Base-by-base conservation (phyloP, 176 grass and related monocot genomes). In the Oryza meridionalis region DNA sequence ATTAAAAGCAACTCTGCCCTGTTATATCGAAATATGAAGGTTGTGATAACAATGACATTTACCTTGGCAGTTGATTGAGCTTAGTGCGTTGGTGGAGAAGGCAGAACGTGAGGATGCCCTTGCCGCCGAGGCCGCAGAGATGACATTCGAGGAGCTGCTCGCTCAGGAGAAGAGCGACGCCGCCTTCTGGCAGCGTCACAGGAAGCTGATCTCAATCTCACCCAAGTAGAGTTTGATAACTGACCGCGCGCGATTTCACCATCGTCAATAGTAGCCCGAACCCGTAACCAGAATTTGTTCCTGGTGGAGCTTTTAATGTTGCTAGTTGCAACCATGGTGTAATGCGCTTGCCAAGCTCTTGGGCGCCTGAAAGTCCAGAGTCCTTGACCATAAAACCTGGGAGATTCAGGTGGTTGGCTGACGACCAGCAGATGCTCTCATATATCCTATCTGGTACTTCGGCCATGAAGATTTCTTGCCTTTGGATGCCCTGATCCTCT, bases 91-190 rank as follows among this genome's bases (percentile, higher is more conserved):
- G 37, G 55, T 73, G 87, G 87, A 95, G 42, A 61, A 53, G 78
- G 82, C 85, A 61, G 27, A 25, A 24, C 61, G 22, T 7, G 69
- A 83, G 62, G 81, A 70, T 42, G 77, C 87, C 42, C 46, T 72
- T n/a, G 70, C 40, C 9, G 11, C 12, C 0, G 93, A 90, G 75
- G 51, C 77, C 49, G 84, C 81, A 6, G 93, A 96, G 21, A 98
- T 95, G 58, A 85, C 96, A 55, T 98, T 98, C 5, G 96, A 98
- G 80, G 96, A 98, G 61, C 51, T 98, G 72, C 87, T 98, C 72
- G 96, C 93, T 38, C 84, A 86, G 82, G 93, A 98, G 94, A 96
- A 98, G 86, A 83, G 94, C 78, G 96, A 98, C 62, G 86, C 86
- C 3, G 86, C 86, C 9, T 95, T 98, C 80, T 98, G 96, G 96